phyloP scores from a whole-genome alignment of 2,329 filamentous ascomycete genomes.

The Xylaria sp. region DNA sequence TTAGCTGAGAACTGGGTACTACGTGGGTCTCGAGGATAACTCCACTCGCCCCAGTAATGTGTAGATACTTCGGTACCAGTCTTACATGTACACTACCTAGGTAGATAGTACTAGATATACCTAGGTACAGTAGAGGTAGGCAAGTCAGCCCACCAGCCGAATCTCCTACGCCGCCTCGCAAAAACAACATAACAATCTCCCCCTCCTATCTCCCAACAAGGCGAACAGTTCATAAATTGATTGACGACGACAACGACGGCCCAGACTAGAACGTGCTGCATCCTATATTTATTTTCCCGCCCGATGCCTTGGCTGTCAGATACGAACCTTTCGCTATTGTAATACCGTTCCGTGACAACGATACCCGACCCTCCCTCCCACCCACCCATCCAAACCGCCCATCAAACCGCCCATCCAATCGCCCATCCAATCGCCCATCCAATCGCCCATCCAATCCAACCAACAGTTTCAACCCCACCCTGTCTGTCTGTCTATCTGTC shows the following conservation, averaged over 20 bases:
- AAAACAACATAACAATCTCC: constrained; percentile 23
- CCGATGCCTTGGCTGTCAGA: not conserved
- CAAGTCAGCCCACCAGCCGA: no score
- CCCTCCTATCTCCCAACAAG: constrained; percentile 8
- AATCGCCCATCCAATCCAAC: not conserved
- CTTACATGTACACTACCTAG: no score
- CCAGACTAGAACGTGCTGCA: constrained; percentile 6
- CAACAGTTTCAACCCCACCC: constrained; percentile 26
- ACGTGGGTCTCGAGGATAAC: no score
- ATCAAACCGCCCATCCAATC: no score
- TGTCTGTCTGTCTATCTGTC: not conserved
- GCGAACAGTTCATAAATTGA: constrained; percentile 7
- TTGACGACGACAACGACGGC: constrained; percentile 18
- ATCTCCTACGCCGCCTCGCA: constrained; percentile 12
- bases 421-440: not conserved
- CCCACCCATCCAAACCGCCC: not conserved
- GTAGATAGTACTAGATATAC: no score
- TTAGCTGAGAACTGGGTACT: no score
- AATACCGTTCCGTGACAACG: constrained; percentile 23
- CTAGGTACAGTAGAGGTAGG: no score
- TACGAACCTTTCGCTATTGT: not conserved
- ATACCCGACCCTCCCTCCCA: constrained; percentile 27
- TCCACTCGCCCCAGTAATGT: no score
- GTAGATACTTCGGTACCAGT: no score
- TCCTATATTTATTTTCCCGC: not conserved